Evolutionary conservation across 805 yeast species (phyloP), one percentile per base, ranked within the genome.

Genomic region (Myxozyma lipomycoides): DNA sequence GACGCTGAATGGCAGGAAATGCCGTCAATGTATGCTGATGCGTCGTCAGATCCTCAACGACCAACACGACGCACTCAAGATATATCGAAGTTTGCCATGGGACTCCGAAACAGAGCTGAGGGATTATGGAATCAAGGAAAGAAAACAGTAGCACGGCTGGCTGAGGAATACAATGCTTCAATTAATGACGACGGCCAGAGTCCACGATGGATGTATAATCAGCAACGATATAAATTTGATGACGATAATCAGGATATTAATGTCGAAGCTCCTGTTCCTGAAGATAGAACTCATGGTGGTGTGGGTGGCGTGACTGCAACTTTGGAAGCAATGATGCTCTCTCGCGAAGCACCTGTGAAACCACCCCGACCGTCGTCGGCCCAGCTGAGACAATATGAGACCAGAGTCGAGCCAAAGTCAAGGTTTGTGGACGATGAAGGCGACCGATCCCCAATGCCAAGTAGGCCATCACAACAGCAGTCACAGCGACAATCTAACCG

Each of bases 61-160:
- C n/a, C n/a, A n/a, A n/a, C n/a, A n/a, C n/a, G n/a, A n/a, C n/a
- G n/a, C n/a, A n/a, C n/a, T n/a, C 55, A 60, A 12, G 57, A 51
- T 17, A 25, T 60, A 12, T 50, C 58, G 12, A 55, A 57, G 40
- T 35, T 59, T 22, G 60, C 62, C 10, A 40, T 61, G 2, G 84
- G 78, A 22, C 58, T 84, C 41, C 73, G 79, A 61, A 73, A 76
- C 30, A 79, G 78, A 49, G 91, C 90, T 1, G 75, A 82, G 12
- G 70, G 72, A 40, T 66, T 82, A 43, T 74, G 82, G 58, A 74
- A 78, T 46, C 75, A 79, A 54, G 84, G 89, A 1, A 73, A 75
- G 46, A 73, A 80, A 51, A 80, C 82, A 34, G 71, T 84, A 9
- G 77, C 79, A 55, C 78, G 79, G 58, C 85, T 84, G 37, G 69